Percentiles rank a stretch among this genome's conserved stretches.
phyloP scores from a whole-genome alignment of 2,329 filamentous ascomycete genomes.

The Leptographium flavum region DNA sequence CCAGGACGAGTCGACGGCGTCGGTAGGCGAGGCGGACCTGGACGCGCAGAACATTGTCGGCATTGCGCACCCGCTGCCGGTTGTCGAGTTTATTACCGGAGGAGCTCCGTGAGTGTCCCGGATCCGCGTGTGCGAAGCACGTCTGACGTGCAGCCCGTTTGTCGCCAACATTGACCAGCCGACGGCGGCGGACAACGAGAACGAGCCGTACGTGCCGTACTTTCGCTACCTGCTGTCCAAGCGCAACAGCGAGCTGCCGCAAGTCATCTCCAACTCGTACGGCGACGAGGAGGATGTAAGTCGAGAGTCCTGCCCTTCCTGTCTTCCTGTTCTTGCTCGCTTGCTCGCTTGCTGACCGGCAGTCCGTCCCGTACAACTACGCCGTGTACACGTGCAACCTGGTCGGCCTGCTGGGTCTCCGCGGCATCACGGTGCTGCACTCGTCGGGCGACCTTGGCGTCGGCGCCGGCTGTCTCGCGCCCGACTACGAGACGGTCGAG shows the following conservation, averaged over 20 bases:
- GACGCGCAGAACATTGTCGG: conserved; percentile 47
- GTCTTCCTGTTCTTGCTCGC: neutral
- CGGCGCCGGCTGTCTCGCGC: conserved; percentile 14
- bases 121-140: conserved; percentile 14
- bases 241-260: conserved; percentile 38
- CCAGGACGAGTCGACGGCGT: conserved; percentile 21
- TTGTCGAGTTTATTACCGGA: conserved; percentile 15
- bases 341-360: conserved; percentile 13
- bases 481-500: conserved; percentile 14
- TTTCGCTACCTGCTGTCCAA: conserved; percentile 44
- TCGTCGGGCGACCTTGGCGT: conserved; percentile 42
- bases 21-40: conserved; percentile 41
- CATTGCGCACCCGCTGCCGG: conserved; percentile 28
- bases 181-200: conserved; percentile 26
- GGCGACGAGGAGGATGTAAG: conserved; percentile 42
- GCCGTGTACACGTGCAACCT: conserved; percentile 35
- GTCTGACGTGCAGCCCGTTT: conserved; percentile 13
- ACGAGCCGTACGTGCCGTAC: conserved; percentile 55
- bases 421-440: conserved; percentile 54
- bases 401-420: conserved; percentile 49
- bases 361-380: conserved; percentile 44
- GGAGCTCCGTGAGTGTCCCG: conserved; percentile 16
- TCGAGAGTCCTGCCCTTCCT: neutral
- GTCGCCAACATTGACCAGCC: conserved; percentile 16
- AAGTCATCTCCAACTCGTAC: conserved; percentile 55